Percentiles rank a stretch among this genome's conserved stretches.
phyloP scores from a whole-genome alignment of 140 eudicot genomes.

The Flaveria floridana region DNA sequence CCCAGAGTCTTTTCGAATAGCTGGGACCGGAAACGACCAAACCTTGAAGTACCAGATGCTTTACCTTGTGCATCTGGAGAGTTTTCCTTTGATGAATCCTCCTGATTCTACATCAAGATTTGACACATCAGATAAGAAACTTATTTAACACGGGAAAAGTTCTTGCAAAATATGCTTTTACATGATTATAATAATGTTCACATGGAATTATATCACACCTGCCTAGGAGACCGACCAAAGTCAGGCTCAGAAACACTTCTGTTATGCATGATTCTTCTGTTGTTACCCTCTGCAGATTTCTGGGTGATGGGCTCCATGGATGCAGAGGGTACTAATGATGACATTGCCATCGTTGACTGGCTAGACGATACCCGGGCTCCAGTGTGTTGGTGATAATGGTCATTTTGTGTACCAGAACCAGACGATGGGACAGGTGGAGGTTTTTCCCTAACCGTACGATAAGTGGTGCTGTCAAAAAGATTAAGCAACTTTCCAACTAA shows the following conservation, averaged over 20 bases:
- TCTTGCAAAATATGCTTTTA: conserved; percentile 7
- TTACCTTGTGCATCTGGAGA: conserved; percentile 52
- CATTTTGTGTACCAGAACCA: conserved; percentile 42
- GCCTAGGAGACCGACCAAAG: conserved; percentile 73
- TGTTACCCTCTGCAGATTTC: conserved; percentile 55
- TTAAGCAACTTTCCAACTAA: conserved; percentile 82
- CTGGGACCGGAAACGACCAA: conserved; percentile 83
- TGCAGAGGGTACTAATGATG: conserved; percentile 75
- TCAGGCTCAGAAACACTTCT: conserved; percentile 92
- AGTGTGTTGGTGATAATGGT: conserved; percentile 47
- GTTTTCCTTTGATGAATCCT: conserved; percentile 60
- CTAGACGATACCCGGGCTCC: conserved; percentile 71
- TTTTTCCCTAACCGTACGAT: conserved; percentile 70
- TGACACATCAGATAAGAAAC: conserved; percentile 12
- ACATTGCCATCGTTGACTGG: conserved; percentile 92
- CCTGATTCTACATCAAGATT: conserved; percentile 48
- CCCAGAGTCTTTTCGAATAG: conserved; percentile 72
- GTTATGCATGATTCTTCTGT: conserved; percentile 66
- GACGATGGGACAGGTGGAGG: conserved; percentile 84
- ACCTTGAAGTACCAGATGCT: conserved; percentile 62
- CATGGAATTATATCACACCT: conserved; percentile 44
- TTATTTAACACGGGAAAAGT: conserved; percentile 2
- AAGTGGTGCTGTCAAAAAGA: conserved; percentile 84
- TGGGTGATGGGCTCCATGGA: conserved; percentile 86
- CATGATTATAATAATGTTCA: conserved; percentile 8